phyloP scores from a whole-genome alignment of 352 stramenopile genomes.

The Phytopythium helicoides region DNA sequence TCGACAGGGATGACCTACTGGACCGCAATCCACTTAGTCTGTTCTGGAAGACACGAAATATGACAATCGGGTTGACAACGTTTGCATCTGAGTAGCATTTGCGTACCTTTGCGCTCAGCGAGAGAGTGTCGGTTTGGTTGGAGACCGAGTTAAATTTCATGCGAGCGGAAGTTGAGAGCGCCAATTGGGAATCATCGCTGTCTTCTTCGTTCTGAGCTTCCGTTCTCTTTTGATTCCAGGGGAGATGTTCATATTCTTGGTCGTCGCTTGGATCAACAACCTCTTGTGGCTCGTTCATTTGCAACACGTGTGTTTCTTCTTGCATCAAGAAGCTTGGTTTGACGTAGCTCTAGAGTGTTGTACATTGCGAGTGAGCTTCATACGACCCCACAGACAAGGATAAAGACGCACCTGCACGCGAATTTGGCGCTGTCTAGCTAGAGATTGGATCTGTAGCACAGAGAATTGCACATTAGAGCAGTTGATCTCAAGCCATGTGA shows the following conservation, averaged over 20 bases:
- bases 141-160: no score
- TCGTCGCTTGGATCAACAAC: neutral
- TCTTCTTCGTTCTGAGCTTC: no score
- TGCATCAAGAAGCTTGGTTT: slow-evolving; percentile 37
- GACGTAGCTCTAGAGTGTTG: slow-evolving; percentile 13
- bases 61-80: no score
- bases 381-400: neutral
- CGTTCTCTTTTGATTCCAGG: neutral
- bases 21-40: no score
- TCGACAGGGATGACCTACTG: no score
- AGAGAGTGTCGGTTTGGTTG: no score
- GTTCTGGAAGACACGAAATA: no score
- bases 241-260: neutral
- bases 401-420: slow-evolving; percentile 13
- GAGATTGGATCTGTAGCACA: slow-evolving; percentile 11
- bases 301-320: slow-evolving; percentile 7
- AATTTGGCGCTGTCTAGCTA: slow-evolving; percentile 8
- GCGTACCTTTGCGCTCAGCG: no score
- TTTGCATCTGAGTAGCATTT: no score
- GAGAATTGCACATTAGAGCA: neutral
- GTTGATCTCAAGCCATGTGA: no score
- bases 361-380: neutral
- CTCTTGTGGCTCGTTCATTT: neutral
- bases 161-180: no score
- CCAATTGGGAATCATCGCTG: no score